phyloP scores from a whole-genome alignment of 1,139 yeast species.

The Debaryomycetaceae sp. region DNA sequence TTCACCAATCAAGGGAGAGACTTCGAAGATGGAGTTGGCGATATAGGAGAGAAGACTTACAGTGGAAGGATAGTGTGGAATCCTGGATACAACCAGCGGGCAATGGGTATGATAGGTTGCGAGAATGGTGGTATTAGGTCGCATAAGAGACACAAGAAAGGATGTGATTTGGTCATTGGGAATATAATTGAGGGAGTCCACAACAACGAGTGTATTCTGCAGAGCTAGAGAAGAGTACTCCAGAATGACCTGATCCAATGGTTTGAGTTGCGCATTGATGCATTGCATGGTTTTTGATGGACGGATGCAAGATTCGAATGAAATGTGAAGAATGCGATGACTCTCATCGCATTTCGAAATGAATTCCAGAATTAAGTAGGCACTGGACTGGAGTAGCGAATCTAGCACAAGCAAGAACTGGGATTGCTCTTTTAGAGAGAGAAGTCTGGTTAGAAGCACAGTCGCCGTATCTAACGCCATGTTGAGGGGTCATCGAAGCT shows the following conservation, averaged over 20 bases:
- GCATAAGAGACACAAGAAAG: conserved; percentile 45
- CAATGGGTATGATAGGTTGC: conserved; percentile 52
- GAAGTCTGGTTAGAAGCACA: conserved; percentile 49
- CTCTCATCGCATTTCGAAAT: conserved; percentile 20
- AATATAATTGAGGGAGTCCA: conserved; percentile 64
- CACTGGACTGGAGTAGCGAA: conserved; percentile 58
- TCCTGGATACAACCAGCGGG: conserved; percentile 16
- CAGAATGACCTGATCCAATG: conserved; percentile 13
- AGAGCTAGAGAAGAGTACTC: conserved; percentile 1
- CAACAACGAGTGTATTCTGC: conserved; percentile 29
- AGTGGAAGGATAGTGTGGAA: conserved; percentile 39
- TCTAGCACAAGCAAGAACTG: conserved; percentile 67
- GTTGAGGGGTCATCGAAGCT: too few relatives aligned
- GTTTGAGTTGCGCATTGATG: conserved; percentile 22
- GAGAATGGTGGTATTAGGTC: conserved; percentile 42
- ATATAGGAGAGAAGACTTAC: conserved; percentile 45
- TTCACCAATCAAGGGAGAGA: conserved; percentile 29
- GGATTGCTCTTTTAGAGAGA: conserved; percentile 59
- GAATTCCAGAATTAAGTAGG: conserved; percentile 46
- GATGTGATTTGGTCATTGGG: conserved; percentile 33
- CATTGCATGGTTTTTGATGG: conserved; percentile 42
- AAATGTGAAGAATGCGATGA: conserved; percentile 35
- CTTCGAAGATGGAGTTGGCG: conserved; percentile 61
- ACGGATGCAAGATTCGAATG: conserved; percentile 48
- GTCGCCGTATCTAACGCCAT: conserved; percentile 44